Evolutionary conservation across 805 yeast species (phyloP).

Genomic region (Wickerhamomyces alni): DNA sequence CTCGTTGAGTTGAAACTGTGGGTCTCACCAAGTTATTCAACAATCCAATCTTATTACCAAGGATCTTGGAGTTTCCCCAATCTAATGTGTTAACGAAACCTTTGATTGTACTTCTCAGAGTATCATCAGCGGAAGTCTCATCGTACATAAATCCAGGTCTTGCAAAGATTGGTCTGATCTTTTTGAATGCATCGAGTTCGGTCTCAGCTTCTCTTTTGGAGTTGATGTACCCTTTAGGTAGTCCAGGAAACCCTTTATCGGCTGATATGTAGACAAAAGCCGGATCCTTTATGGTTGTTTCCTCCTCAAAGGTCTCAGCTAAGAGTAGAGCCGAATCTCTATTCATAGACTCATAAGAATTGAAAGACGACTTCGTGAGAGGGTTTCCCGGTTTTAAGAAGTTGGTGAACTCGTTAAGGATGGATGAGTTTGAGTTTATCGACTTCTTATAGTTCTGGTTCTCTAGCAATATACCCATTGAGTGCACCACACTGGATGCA

Average conservation of each 20-base stretch:
- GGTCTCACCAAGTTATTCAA: constrained; percentile 52
- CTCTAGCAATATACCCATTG: constrained; percentile 73
- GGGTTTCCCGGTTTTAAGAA: constrained; percentile 56
- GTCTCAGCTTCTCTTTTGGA: constrained; percentile 77
- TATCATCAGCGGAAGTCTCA: constrained; percentile 27
- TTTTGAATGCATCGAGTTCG: constrained; percentile 38
- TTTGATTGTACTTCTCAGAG: constrained; percentile 37
- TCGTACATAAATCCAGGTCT: constrained; percentile 87
- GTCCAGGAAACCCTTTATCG: constrained; percentile 59
- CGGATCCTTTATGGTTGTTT: constrained; percentile 23
- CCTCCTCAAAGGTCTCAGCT: constrained; percentile 46
- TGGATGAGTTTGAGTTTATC: constrained; percentile 23
- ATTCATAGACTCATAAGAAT: constrained; percentile 59
- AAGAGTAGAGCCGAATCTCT: constrained; percentile 60
- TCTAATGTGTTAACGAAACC: constrained; percentile 37
- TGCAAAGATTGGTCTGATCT: constrained; percentile 54
- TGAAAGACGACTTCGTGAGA: constrained; percentile 32
- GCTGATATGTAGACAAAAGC: constrained; percentile 78
- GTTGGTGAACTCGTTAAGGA: constrained; percentile 31
- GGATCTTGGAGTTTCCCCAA: constrained; percentile 35
- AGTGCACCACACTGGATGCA: constrained; percentile 70
- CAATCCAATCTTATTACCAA: constrained; percentile 31
- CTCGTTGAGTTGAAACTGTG: constrained; percentile 59
- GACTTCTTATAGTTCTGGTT: constrained; percentile 60
- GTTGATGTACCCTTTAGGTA: constrained; percentile 65